Evolutionary conservation across 1,284 basidiomycete species (phyloP).

Genomic region (Marasmius tenuissimus): DNA sequence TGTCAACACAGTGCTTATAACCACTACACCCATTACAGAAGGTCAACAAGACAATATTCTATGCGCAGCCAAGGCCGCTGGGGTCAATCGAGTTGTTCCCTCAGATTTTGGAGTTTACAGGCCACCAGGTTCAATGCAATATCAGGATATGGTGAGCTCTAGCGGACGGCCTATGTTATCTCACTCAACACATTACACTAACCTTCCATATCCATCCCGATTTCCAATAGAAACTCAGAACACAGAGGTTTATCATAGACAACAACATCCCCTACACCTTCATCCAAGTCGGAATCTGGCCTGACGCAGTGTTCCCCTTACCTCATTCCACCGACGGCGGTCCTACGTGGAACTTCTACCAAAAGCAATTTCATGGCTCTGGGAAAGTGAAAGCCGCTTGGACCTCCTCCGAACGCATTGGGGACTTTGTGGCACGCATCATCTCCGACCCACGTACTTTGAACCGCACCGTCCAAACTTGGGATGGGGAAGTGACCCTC

Average conservation of each 20-base stretch:
- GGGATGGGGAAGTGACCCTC: not conserved
- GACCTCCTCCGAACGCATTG: constrained; percentile 7
- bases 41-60: not conserved
- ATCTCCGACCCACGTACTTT: constrained; percentile 13
- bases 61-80: not conserved
- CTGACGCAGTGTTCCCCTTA: not conserved
- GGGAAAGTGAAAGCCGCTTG: constrained; percentile 10
- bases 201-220: not conserved
- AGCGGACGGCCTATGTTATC: no score
- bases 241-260: not conserved
- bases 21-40: not conserved
- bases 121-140: not conserved
- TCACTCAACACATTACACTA: not conserved
- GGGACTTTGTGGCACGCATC: constrained; percentile 11
- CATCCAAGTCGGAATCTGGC: constrained; percentile 1
- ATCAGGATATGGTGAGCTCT: not conserved
- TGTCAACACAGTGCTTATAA: not conserved
- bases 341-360: no score
- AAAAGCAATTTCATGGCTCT: not conserved
- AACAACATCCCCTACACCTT: not conserved
- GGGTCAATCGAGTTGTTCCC: constrained; percentile 3
- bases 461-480: constrained; percentile 5
- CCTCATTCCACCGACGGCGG: not conserved
- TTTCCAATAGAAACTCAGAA: not conserved
- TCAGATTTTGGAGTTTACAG: not conserved